These are phyloP conservation scores for Bipolaris oryzae DNA, from an alignment of 2,329 filamentous ascomycete species.

Conservation along the genomic window DNA sequence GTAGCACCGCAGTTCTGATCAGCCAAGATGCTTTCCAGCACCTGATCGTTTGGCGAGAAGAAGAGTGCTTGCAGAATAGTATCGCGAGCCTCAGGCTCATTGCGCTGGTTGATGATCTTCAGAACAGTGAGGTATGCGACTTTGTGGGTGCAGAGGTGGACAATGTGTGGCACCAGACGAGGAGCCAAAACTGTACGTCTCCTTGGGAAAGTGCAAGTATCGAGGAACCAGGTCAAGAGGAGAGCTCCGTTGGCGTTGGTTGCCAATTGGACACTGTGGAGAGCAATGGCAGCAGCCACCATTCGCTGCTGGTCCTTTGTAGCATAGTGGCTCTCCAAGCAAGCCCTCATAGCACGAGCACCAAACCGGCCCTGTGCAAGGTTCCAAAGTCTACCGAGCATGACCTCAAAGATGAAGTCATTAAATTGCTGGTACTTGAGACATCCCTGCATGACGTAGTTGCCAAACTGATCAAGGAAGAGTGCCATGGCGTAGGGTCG, in stretches of 20 bases:
- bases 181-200: constrained; percentile 91
- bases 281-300: constrained; percentile 91
- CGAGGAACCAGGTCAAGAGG: constrained; percentile 94
- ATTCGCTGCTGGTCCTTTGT: constrained; percentile 95
- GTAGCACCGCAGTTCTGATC: constrained; percentile 93
- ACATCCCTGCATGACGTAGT: constrained; percentile 97
- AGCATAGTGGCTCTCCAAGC: constrained; percentile 92
- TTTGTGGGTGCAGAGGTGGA: constrained; percentile 97
- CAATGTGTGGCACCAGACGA: constrained; percentile 87
- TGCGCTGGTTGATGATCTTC: constrained; percentile 98
- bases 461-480: constrained; percentile 97
- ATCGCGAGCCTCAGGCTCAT: constrained; percentile 89
- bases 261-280: constrained; percentile 94
- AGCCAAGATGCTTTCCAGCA: constrained; percentile 85
- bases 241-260: constrained; percentile 96
- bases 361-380: constrained; percentile 91
- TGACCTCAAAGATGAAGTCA: constrained; percentile 97
- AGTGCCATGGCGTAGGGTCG: constrained; percentile 86
- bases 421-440: constrained; percentile 90
- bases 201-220: constrained; percentile 94
- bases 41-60: constrained; percentile 85
- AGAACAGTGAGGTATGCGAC: constrained; percentile 96
- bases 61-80: constrained; percentile 89
- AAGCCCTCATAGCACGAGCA: constrained; percentile 93
- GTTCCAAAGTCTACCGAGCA: constrained; percentile 94